phyloP scores from a whole-genome alignment of 257 asterid species.

The Capsicum chinense region DNA sequence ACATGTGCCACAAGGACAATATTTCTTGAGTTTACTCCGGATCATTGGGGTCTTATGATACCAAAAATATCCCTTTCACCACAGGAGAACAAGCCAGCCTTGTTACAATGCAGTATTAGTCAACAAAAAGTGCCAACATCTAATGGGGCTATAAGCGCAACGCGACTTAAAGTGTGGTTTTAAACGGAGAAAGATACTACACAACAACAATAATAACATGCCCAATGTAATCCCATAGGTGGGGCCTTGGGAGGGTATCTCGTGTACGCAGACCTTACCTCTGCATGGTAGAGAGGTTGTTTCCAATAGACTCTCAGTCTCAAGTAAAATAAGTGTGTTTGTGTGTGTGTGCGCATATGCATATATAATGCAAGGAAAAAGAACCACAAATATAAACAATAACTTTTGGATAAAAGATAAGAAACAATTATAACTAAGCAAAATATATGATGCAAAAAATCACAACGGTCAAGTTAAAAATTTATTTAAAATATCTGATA shows the following conservation, averaged over 20 bases:
- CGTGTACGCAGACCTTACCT: too few relatives aligned
- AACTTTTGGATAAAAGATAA: neutral
- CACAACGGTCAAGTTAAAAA: neutral
- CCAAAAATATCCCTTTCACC: neutral
- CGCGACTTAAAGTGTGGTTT: neutral
- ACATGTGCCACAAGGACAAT: neutral
- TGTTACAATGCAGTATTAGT: constrained; percentile 3
- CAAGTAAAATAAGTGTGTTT: too few relatives aligned
- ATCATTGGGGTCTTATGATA: neutral
- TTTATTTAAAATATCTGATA: neutral
- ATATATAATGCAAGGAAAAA: constrained; percentile 11
- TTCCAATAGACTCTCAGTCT: too few relatives aligned
- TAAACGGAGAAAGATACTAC: neutral
- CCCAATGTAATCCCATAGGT: too few relatives aligned
- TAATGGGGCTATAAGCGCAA: neutral
- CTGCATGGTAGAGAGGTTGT: too few relatives aligned
- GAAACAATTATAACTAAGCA: neutral
- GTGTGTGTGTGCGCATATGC: neutral
- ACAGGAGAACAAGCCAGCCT: neutral
- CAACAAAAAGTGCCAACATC: neutral
- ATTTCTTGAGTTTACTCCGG: neutral
- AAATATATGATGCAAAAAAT: neutral
- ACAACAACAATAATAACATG: too few relatives aligned
- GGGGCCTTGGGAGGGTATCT: too few relatives aligned
- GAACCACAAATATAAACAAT: neutral